Percentiles rank a stretch among this genome's conserved stretches.
Conservation (phyloP, 116 monocot species). For the Trichopus zeylanicus region DNA sequence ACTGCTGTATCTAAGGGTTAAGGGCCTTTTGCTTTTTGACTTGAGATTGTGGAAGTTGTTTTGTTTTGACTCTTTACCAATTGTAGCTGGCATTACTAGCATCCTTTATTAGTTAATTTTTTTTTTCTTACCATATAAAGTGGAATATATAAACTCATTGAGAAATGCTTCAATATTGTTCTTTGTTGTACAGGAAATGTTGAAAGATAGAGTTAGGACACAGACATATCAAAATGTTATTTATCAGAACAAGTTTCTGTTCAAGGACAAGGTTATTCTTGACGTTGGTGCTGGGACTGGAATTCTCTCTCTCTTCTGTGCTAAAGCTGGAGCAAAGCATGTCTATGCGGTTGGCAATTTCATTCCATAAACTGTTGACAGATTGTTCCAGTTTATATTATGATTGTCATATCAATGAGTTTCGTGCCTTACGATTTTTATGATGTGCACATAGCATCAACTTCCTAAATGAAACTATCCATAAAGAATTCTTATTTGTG, state of each 20-base stretch:
- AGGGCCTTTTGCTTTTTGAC: too few species aligned
- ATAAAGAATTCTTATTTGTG: too few species aligned
- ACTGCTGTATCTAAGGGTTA: too few species aligned
- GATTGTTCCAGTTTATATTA: neutral
- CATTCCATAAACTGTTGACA: neutral
- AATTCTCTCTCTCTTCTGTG: slow-evolving; percentile 94
- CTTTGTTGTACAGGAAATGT: slow-evolving; percentile 74
- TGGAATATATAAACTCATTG: too few species aligned
- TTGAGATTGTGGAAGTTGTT: too few species aligned
- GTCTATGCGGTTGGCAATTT: slow-evolving; percentile 70
- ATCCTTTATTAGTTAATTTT: neutral
- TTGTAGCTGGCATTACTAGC: too few species aligned
- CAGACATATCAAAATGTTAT: slow-evolving; percentile 96
- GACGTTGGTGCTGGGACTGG: slow-evolving; percentile 98
- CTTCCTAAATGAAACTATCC: too few species aligned
- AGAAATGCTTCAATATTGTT: neutral
- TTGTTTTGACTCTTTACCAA: too few species aligned
- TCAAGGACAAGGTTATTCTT: slow-evolving; percentile 90
- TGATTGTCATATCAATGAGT: too few species aligned
- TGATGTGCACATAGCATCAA: too few species aligned
- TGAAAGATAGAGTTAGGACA: slow-evolving; percentile 90
- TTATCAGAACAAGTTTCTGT: slow-evolving; percentile 69
- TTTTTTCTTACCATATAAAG: neutral
- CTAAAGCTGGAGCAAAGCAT: slow-evolving; percentile 96
- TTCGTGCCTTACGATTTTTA: too few species aligned